A percentile compares a stretch with the other conserved stretches of the same genome.
Evolutionary conservation across 1,284 basidiomycete species (phyloP).

Genomic region (Ceratobasidium sp.): DNA sequence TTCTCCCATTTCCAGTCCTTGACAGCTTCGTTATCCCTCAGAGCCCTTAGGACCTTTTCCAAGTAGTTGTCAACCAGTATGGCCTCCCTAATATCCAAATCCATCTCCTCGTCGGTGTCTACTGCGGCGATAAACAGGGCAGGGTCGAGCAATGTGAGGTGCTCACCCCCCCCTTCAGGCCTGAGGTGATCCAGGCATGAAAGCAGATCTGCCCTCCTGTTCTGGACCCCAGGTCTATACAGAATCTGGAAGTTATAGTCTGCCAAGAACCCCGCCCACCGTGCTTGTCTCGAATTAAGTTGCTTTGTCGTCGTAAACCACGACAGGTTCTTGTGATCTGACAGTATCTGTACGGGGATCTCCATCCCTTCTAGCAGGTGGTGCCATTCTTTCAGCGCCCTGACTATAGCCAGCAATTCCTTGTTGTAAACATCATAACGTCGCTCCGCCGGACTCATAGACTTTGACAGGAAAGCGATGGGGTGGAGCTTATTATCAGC

Average conservation of each 20-base stretch:
- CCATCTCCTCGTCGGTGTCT: too few species aligned
- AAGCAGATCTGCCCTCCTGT: constrained; percentile 36
- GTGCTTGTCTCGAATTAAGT: constrained; percentile 55
- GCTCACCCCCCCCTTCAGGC: too few species aligned
- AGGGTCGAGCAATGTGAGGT: too few species aligned
- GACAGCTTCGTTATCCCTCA: too few species aligned
- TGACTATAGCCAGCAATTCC: too few species aligned
- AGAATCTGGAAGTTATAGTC: constrained; percentile 53
- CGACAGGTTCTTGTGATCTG: constrained; percentile 60
- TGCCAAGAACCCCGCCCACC: constrained; percentile 54
- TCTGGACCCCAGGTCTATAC: constrained; percentile 54
- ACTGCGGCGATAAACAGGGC: too few species aligned
- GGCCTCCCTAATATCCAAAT: too few species aligned
- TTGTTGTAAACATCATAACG: constrained; percentile 56
- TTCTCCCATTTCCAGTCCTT: too few species aligned
- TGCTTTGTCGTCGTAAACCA: too few species aligned
- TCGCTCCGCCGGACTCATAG: constrained; percentile 47
- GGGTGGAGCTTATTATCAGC: constrained; percentile 47
- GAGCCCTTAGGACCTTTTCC: too few species aligned
- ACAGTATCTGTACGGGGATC: constrained; percentile 49
- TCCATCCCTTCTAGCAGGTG: constrained; percentile 52
- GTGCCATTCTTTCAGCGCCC: constrained; percentile 56
- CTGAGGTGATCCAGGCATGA: too few species aligned
- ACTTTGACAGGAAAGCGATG: constrained; percentile 49
- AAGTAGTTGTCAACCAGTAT: too few species aligned